Conservation (phyloP, 768 basidiomycete genomes). For the Lactarius deliciosus region DNA sequence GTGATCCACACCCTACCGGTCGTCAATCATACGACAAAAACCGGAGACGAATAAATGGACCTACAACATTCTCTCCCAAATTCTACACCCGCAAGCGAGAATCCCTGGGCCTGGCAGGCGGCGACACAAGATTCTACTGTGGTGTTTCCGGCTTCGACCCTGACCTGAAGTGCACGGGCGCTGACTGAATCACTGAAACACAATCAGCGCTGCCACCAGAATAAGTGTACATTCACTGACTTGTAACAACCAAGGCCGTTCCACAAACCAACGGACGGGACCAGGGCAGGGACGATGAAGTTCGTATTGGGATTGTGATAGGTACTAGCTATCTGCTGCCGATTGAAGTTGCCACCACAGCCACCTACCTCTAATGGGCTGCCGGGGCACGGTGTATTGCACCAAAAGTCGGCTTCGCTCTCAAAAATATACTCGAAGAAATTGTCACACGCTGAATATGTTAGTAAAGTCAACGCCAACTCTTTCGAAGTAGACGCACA, state of each 20-base stretch:
- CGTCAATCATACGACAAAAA: background rate
- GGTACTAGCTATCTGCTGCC: conserved; percentile 45
- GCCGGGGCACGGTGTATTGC: conserved; percentile 60
- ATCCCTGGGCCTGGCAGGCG: background rate
- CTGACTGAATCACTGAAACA: background rate
- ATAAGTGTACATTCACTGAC: conserved; percentile 38
- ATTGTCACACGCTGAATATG: conserved; percentile 1
- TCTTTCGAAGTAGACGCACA: conserved; percentile 38
- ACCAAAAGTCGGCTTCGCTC: conserved; percentile 44
- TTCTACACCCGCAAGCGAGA: background rate
- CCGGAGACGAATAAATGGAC: background rate
- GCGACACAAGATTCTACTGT: background rate
- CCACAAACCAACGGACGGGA: conserved; percentile 61
- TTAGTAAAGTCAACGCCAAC: too few species aligned
- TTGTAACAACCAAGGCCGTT: conserved; percentile 67
- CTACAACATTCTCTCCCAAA: background rate
- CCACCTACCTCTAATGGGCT: conserved; percentile 57
- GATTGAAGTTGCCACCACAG: conserved; percentile 39
- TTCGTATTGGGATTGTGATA: conserved; percentile 51
- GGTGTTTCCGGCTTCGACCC: background rate
- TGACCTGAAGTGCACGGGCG: background rate
- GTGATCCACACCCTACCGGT: background rate
- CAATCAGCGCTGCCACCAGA: background rate
- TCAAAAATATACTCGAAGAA: conserved; percentile 46
- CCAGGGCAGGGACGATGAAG: conserved; percentile 46